Evolutionary conservation across 306 rosid genomes (phyloP).

Genomic region (Lathyrus oleraceus): DNA sequence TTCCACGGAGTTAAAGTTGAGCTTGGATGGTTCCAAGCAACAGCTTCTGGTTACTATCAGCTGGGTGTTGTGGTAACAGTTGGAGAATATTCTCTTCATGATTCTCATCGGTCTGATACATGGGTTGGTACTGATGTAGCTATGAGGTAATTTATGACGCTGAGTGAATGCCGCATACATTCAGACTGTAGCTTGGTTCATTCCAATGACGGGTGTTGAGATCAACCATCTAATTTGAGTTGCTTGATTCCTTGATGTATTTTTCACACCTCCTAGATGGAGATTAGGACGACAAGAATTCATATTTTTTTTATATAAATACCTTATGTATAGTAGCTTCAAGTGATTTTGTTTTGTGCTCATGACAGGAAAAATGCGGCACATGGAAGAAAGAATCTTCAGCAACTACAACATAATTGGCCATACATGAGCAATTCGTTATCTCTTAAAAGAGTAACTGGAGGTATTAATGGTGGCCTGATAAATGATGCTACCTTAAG

Average conservation of each 20-base stretch:
- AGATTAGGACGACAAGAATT: conserved; percentile 14
- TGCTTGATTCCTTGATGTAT: conserved; percentile 27
- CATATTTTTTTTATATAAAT: background rate
- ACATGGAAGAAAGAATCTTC: conserved; percentile 48
- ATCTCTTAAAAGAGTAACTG: conserved; percentile 79
- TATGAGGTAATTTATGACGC: conserved; percentile 48
- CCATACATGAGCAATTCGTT: conserved; percentile 67
- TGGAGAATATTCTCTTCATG: conserved; percentile 72
- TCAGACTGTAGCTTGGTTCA: conserved; percentile 19
- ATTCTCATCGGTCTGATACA: conserved; percentile 54
- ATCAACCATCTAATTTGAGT: conserved; percentile 21
- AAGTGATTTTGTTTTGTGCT: conserved; percentile 25
- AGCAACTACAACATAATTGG: conserved; percentile 75
- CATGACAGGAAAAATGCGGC: conserved; percentile 55
- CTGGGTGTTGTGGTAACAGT: conserved; percentile 86
- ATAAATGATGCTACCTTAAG: conserved; percentile 72
- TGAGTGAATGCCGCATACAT: conserved; percentile 26
- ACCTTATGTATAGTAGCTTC: conserved; percentile 6
- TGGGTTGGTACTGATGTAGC: conserved; percentile 55
- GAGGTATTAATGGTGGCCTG: conserved; percentile 92
- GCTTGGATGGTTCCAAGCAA: conserved; percentile 99
- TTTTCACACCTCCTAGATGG: conserved; percentile 20
- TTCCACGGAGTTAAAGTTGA: conserved; percentile 90
- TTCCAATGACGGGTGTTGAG: conserved; percentile 11
- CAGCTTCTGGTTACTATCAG: conserved; percentile 98